Base-by-base conservation (phyloP, 305 asterid species). In the Fraxinus baroniana region DNA sequence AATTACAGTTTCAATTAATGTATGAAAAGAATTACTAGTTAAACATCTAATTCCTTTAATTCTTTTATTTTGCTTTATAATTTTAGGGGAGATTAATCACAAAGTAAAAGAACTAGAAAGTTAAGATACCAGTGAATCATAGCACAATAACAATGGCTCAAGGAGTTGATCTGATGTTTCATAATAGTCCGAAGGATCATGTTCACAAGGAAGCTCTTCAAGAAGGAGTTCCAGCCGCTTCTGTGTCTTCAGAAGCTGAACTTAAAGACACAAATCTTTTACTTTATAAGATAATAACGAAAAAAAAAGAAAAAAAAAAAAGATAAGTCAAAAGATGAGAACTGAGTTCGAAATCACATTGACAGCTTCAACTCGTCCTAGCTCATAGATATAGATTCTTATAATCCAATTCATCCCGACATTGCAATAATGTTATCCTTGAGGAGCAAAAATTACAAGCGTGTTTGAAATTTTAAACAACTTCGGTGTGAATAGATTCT, bases 191-290 rank as follows among this genome's bases (percentile, higher is more conserved):
- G 88, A 79, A 64, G 88, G 88, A 78, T 92, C 97, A 79, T 88
- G 87, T 85, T 96, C 99, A 86, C 98, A 90, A 78, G 99, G 98
- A 90, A 93, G 93, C 89, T 92, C 98, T 88, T 96, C 98, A 18
- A 96, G 97, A 78, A 96, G 98, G 84, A 89, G 92, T 91, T 96
- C 99, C 76, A 96, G 91, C 81, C 95, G 92, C 88, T 83, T 96
- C 46, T 94, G 87, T 76, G 98, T 88, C 94, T 91, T 96, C 83
- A 87, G 35, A 83, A 96, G 98, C 99, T 96, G 97, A 70, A 81
- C 78, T 62, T 71, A 32, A 64, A 52, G 78, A 33, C 3, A 86
- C 76, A 32, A 55, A 12, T 33, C 41, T 68, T 7, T 71, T 32
- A 76, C n/a, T 75, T 83, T 76, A 52, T 60, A 64, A 83, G 81